A percentile compares a stretch with the other conserved stretches of the same genome.
Evolutionary conservation across 2,329 filamentous ascomycete genomes (phyloP).

Genomic region (Bipolaris bicolor): DNA sequence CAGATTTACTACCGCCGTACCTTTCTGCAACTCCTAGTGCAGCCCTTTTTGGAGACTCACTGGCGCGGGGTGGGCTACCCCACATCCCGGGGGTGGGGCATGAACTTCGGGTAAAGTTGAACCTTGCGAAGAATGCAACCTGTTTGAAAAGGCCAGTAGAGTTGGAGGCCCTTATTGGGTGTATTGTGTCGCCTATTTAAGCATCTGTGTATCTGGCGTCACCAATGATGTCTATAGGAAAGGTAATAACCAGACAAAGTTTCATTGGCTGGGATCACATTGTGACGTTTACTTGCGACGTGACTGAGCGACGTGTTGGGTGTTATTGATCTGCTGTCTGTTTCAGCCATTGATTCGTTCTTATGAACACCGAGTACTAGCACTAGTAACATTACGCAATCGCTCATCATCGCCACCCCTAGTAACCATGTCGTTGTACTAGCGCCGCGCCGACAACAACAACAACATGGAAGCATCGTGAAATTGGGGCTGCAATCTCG

Average conservation of each 20-base stretch:
- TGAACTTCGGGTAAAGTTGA: constrained; percentile 28
- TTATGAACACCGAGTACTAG: background rate
- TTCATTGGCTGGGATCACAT: background rate
- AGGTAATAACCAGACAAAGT: too few relatives aligned
- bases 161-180: background rate
- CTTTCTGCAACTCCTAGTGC: background rate
- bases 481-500: background rate
- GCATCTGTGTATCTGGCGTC: too few relatives aligned
- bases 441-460: background rate
- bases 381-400: background rate
- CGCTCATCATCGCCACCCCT: too few relatives aligned
- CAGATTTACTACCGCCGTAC: background rate
- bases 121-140: background rate
- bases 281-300: background rate
- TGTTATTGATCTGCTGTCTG: background rate
- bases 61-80: constrained; percentile 20
- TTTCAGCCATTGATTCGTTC: background rate
- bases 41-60: background rate
- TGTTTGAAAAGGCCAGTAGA: background rate
- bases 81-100: constrained; percentile 42
- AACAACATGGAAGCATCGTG: background rate
- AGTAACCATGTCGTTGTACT: background rate
- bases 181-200: background rate
- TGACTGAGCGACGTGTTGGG: too few relatives aligned
- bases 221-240: too few relatives aligned